Evolutionary conservation across 2,329 filamentous ascomycete species (phyloP).

Genomic region (Ampelomyces quisqualis): DNA sequence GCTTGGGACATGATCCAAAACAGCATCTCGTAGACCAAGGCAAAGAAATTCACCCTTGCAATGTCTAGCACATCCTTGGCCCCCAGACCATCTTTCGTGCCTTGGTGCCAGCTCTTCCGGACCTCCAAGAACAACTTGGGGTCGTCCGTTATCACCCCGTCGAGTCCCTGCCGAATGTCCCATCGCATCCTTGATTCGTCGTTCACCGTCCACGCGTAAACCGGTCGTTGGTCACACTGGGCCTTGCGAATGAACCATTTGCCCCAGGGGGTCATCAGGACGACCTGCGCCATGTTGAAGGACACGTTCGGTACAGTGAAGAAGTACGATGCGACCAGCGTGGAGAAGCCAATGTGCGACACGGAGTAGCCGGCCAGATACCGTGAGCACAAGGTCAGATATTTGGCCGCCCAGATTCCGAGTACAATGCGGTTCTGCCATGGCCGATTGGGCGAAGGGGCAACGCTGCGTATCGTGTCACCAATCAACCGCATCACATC

Average conservation of each 20-base stretch:
- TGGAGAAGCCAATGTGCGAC: conserved; percentile 68
- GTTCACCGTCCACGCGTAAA: conserved; percentile 89
- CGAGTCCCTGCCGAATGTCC: conserved; percentile 65
- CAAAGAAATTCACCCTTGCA: conserved; percentile 37
- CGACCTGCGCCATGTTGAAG: conserved; percentile 74
- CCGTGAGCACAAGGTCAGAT: conserved; percentile 62
- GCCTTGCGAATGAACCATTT: conserved; percentile 64
- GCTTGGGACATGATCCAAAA: conserved; percentile 38
- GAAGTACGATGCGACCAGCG: conserved; percentile 69
- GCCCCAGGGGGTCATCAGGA: conserved; percentile 69
- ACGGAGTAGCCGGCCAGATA: conserved; percentile 65
- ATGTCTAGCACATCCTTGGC: conserved; percentile 36
- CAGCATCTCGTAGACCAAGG: conserved; percentile 34
- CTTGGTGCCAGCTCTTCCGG: conserved; percentile 45
- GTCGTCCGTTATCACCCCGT: conserved; percentile 86
- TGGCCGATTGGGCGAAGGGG: conserved; percentile 46
- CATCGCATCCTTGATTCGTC: conserved; percentile 76
- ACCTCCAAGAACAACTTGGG: conserved; percentile 67
- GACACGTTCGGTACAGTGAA: conserved; percentile 66
- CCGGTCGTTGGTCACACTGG: conserved; percentile 55
- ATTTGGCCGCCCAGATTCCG: conserved; percentile 79
- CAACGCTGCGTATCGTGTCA: conserved; percentile 59
- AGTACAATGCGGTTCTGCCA: conserved; percentile 77
- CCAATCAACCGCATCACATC: conserved; percentile 70
- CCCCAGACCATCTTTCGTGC: conserved; percentile 30